Conservation (phyloP, 2,329 filamentous ascomycete species). For the Trichophyton benhamiae region DNA sequence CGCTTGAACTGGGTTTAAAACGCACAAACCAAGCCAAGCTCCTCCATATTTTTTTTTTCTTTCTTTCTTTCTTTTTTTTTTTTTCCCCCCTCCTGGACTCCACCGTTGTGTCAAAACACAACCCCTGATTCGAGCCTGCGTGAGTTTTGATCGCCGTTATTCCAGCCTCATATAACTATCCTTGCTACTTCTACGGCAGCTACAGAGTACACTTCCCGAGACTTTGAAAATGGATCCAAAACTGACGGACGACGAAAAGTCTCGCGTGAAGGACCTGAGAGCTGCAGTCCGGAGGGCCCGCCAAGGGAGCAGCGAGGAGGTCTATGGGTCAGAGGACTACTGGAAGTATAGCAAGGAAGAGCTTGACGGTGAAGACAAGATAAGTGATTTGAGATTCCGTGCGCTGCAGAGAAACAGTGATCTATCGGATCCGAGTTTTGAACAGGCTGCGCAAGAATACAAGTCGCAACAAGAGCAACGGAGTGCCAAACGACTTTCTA, state of each 20-base stretch:
- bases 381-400: background rate
- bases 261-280: background rate
- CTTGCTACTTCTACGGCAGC: no score
- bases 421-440: background rate
- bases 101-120: no score
- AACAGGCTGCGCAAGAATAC: background rate
- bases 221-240: background rate
- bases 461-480: background rate
- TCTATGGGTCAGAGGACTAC: background rate
- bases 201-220: background rate
- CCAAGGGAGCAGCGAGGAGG: background rate
- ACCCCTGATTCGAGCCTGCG: no score
- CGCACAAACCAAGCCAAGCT: no score
- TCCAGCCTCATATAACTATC: no score
- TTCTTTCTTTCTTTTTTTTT: no score
- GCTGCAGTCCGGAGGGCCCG: background rate
- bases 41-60: no score
- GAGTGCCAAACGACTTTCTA: background rate
- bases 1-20: no score
- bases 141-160: no score
- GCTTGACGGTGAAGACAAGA: background rate
- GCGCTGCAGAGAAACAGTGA: background rate
- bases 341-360: background rate
- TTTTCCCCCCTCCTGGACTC: no score
- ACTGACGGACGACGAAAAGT: background rate